These are phyloP conservation scores for Lasiosphaeria hispida DNA, from an alignment of 495 filamentous ascomycete genomes.

Conservation along the genomic window DNA sequence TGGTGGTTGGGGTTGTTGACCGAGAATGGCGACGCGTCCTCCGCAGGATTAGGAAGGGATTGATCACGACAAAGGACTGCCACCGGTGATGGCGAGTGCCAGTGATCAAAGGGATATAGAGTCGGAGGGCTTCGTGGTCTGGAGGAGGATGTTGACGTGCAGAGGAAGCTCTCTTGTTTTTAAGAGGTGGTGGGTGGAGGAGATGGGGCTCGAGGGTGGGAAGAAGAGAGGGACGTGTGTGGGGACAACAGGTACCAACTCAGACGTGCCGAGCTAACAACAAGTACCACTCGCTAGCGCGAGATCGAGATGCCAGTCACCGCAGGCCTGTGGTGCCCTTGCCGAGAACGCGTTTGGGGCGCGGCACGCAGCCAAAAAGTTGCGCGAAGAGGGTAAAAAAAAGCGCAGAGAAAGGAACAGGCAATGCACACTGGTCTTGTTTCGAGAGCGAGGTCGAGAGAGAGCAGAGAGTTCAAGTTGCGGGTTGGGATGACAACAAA, in stretches of 20 bases:
- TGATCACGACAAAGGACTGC: constrained; percentile 22
- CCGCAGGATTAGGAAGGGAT: constrained; percentile 8
- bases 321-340: too few species aligned
- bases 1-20: constrained; percentile 1
- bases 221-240: constrained; percentile 20
- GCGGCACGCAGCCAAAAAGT: too few species aligned
- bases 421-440: too few species aligned
- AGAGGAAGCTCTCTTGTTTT: constrained; percentile 32
- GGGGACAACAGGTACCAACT: constrained; percentile 29
- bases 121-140: constrained; percentile 19
- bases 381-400: too few species aligned
- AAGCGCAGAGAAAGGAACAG: too few species aligned
- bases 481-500: background rate
- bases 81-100: constrained; percentile 20
- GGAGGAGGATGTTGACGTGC: constrained; percentile 21
- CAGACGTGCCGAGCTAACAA: constrained; percentile 26
- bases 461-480: background rate
- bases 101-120: constrained; percentile 14
- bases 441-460: too few species aligned
- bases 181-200: constrained; percentile 35
- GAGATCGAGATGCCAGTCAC: constrained; percentile 6
- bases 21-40: constrained; percentile 21
- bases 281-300: constrained; percentile 31
- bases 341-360: too few species aligned
- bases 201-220: constrained; percentile 22